These are phyloP conservation scores for Penicillium palitans DNA, from an alignment of 2,329 filamentous ascomycete genomes.

Conservation along the genomic window DNA sequence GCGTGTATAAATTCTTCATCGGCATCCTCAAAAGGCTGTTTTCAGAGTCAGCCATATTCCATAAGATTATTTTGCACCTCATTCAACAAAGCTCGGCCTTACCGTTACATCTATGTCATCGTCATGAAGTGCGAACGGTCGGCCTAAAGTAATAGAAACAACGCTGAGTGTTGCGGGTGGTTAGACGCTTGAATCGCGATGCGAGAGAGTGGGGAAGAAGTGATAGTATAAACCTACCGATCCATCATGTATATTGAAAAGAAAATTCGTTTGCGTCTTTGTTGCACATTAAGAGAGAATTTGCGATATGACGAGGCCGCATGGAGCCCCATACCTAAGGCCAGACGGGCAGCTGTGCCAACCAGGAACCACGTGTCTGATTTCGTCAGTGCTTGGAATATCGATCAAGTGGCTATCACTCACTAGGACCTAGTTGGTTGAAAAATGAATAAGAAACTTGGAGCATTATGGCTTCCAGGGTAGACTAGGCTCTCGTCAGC, in stretches of 20 bases:
- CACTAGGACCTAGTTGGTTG: slow-evolving; percentile 50
- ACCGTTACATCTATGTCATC: slow-evolving; percentile 48
- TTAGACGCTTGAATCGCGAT: background rate
- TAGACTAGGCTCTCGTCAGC: slow-evolving; percentile 30
- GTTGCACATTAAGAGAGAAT: slow-evolving; percentile 34
- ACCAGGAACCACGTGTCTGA: slow-evolving; percentile 51
- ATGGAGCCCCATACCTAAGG: slow-evolving; percentile 48
- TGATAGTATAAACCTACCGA: slow-evolving; percentile 20
- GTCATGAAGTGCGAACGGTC: slow-evolving; percentile 50
- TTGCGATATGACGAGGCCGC: slow-evolving; percentile 38
- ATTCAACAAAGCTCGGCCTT: background rate
- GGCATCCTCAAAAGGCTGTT: slow-evolving; percentile 40
- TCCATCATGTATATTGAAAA: slow-evolving; percentile 55
- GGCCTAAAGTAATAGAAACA: slow-evolving; percentile 47
- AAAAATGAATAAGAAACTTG: slow-evolving; percentile 54
- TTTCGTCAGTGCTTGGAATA: background rate
- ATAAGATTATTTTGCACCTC: accelerated
- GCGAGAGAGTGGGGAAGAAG: background rate
- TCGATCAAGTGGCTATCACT: slow-evolving; percentile 7
- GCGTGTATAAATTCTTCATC: slow-evolving; percentile 40
- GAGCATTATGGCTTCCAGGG: slow-evolving; percentile 47
- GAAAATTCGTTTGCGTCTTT: slow-evolving; percentile 48
- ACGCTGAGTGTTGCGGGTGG: slow-evolving; percentile 30
- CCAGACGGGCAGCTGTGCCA: slow-evolving; percentile 47
- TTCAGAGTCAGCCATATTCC: background rate